Conservation (phyloP, 2,329 filamentous ascomycete species). For the Acrocalymma vagum region DNA sequence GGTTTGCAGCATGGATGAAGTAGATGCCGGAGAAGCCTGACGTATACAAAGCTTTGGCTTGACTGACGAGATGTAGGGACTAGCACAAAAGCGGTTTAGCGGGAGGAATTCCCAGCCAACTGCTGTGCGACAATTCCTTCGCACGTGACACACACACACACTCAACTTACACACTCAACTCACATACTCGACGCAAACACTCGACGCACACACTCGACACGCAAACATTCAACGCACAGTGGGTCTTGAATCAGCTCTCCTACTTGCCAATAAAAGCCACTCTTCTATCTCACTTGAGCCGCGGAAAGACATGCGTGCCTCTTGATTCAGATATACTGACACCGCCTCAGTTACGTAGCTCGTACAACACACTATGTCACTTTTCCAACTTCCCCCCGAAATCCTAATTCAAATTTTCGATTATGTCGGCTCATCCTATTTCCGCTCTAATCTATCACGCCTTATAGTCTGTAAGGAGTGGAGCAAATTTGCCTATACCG, state of each 20-base stretch:
- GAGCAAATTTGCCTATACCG: conserved; percentile 23
- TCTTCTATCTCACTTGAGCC: conserved; percentile 6
- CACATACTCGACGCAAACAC: too few relatives aligned
- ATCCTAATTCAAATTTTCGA: conserved; percentile 24
- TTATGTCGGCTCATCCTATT: conserved; percentile 29
- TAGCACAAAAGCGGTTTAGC: conserved; percentile 15
- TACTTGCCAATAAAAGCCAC: conserved; percentile 12
- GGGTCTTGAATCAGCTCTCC: conserved; percentile 10
- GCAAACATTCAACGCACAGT: conserved; percentile 10
- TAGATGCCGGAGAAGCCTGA: conserved; percentile 10
- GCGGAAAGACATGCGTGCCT: conserved; percentile 8
- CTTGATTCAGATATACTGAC: conserved; percentile 12
- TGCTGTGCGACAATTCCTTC: conserved; percentile 4
- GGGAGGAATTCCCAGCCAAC: too few relatives aligned
- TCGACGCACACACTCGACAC: too few relatives aligned
- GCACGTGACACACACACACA: conserved; percentile 9
- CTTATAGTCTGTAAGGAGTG: conserved; percentile 31
- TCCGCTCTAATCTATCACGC: conserved; percentile 27
- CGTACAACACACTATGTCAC: conserved; percentile 23
- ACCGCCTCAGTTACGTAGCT: conserved; percentile 18
- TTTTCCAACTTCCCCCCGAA: conserved; percentile 29
- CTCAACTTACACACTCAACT: too few relatives aligned
- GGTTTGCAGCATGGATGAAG: conserved; percentile 14
- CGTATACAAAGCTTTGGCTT: conserved; percentile 8
- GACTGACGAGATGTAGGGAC: conserved; percentile 7